Base-by-base conservation (phyloP, 1,284 basidiomycete genomes). In the Psilocybe mexicana region DNA sequence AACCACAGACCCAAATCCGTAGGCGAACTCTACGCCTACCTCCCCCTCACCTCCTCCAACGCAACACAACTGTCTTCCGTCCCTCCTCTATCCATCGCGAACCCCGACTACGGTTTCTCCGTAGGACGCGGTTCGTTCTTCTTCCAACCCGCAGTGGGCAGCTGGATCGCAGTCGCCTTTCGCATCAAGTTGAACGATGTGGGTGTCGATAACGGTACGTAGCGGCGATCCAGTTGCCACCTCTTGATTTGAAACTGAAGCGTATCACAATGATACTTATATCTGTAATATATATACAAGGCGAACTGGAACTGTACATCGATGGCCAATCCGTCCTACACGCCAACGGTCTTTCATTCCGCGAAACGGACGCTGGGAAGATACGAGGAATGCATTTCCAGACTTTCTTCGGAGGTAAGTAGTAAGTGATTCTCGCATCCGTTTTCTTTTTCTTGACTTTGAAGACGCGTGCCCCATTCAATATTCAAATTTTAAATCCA, bases 321-420 rank as follows among this genome's bases (percentile, higher is more conserved):
- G 77, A 87, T 60, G 86, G 85, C 0, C 59, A 63, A 7, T 78
- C 76, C 1, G 81, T 83, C 2, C 76, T 88, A 2, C 65, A 62
- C n/a, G 73, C 77, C 0, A 65, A 63, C 1, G 78, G 79, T 0
- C 67, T 87, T 0, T 67, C 72, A 1, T 63, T 86, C 0, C 76
- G 84, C 10, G 74, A 78, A 1, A 71, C 74, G 0, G 65, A 72
- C 1, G 71, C 72, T 2, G 75, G 77, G 1, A 73, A 68, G 45
- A 77, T 87, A 44, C 81, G 81, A 51, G 86, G 86, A 3, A 76
- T 84, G 66, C 85, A 87, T 66, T 84, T 87, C 54, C 82, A 90
- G 71, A 90, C 87, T 1, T 92, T 91, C 75, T 92, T 91, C 59
- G 88, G 87, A 58, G 86, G 86, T 85, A 59, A 42, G 75, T 40